Conservation (phyloP, 495 filamentous ascomycete species). For the Podospora tetraspora region DNA sequence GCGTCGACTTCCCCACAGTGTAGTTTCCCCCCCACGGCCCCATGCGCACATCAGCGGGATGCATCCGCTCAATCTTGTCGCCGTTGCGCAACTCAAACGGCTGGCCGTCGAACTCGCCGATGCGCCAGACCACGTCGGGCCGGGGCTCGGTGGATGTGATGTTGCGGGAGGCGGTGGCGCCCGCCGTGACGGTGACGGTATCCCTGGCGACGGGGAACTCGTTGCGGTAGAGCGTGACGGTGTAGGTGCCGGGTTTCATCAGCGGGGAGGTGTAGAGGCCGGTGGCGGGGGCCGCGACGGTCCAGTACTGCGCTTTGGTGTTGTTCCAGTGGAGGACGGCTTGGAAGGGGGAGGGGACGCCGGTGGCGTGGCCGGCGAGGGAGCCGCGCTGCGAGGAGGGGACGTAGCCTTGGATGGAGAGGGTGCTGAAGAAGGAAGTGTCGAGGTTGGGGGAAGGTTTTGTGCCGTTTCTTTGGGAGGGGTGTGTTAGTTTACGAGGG, state of each 20-base stretch:
- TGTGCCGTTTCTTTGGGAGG: conserved; percentile 34
- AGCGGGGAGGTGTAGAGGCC: conserved; percentile 53
- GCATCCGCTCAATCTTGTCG: conserved; percentile 55
- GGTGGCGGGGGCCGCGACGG: conserved; percentile 37
- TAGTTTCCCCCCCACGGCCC: conserved; percentile 48
- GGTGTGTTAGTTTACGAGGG: conserved; percentile 16
- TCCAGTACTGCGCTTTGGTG: conserved; percentile 56
- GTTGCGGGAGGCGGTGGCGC: conserved; percentile 40
- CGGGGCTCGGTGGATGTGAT: conserved; percentile 45
- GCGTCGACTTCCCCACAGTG: conserved; percentile 45
- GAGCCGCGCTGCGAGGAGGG: conserved; percentile 43
- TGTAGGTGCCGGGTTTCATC: conserved; percentile 62
- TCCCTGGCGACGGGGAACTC: conserved; percentile 48
- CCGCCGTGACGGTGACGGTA: conserved; percentile 44
- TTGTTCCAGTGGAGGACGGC: conserved; percentile 61
- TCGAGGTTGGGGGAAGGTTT: conserved; percentile 42
- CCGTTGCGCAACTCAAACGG: conserved; percentile 56
- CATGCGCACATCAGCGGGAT: conserved; percentile 55
- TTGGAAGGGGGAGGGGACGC: conserved; percentile 41
- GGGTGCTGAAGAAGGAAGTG: conserved; percentile 50
- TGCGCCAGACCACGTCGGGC: conserved; percentile 49
- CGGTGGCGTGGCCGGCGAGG: conserved; percentile 50
- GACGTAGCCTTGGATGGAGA: conserved; percentile 51
- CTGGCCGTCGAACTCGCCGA: conserved; percentile 53
- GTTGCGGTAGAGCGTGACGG: conserved; percentile 55